phyloP scores from a whole-genome alignment of 441 rosid genomes.

The Populus hybrid region DNA sequence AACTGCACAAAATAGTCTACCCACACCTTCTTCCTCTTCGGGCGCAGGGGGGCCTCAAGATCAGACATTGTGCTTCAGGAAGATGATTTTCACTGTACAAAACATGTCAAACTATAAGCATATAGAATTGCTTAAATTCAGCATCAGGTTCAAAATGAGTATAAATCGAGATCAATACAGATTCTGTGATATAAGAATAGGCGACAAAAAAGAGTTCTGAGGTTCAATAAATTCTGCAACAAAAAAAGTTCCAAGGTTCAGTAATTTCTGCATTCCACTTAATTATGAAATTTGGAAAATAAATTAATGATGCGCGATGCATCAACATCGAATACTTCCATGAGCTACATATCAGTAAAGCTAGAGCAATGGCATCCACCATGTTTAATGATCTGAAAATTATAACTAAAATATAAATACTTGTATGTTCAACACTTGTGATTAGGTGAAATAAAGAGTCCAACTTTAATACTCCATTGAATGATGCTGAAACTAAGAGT shows the following conservation, averaged over 20 bases:
- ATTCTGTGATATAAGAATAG: neutral
- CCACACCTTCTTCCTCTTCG: conserved; percentile 81
- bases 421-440: neutral
- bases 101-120: neutral
- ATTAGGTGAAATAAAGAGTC: neutral
- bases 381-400: neutral
- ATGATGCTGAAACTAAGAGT: neutral
- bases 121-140: neutral
- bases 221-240: neutral
- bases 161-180: neutral
- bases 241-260: neutral
- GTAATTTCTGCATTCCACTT: neutral
- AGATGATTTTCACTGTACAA: conserved; percentile 28
- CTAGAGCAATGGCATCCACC: neutral
- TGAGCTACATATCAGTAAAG: neutral
- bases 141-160: neutral
- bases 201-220: neutral
- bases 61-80: conserved; percentile 57
- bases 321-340: neutral
- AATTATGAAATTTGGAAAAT: neutral
- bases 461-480: neutral
- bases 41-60: conserved; percentile 68
- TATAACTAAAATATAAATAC: neutral
- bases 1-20: conserved; percentile 86
- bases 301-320: neutral